Evolutionary conservation across 1,139 yeast species (phyloP).

Genomic region (Candida buenavistaensis): DNA sequence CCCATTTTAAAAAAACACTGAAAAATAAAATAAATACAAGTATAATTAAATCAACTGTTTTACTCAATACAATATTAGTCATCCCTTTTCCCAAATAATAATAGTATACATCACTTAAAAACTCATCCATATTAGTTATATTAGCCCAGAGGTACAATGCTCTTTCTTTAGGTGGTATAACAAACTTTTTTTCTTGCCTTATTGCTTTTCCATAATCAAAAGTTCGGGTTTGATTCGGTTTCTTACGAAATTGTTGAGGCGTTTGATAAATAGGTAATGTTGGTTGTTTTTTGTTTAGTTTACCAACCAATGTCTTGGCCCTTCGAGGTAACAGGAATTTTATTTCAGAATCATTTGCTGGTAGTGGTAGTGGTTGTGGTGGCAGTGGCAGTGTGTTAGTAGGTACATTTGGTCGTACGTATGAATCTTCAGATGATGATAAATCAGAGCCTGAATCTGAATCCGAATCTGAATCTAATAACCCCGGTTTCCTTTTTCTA

Average conservation of each 20-base stretch:
- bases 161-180: conserved; percentile 64
- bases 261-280: conserved; percentile 10
- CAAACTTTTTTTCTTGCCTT: conserved; percentile 18
- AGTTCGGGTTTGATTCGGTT: conserved; percentile 8
- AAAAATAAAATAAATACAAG: conserved; percentile 76
- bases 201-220: conserved; percentile 15
- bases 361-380: no score
- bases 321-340: conserved; percentile 13
- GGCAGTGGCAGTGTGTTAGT: no score
- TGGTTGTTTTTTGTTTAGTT: conserved; percentile 1
- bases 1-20: conserved; percentile 78
- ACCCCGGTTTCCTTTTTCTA: conserved; percentile 1
- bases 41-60: conserved; percentile 67
- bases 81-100: conserved; percentile 88
- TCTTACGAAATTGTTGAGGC: conserved; percentile 11
- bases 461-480: conserved; percentile 14
- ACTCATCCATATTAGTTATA: conserved; percentile 84
- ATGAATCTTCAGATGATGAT: conserved; percentile 23
- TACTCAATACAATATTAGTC: conserved; percentile 66
- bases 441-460: conserved; percentile 39
- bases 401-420: conserved; percentile 13
- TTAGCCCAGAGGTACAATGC: conserved; percentile 97
- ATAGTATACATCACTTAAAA: conserved; percentile 76
- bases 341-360: conserved; percentile 9
- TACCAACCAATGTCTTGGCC: conserved; percentile 6